These are phyloP conservation scores for Chrysosporium keratinophilum DNA, from an alignment of 2,329 filamentous ascomycete species.

Conservation along the genomic window DNA sequence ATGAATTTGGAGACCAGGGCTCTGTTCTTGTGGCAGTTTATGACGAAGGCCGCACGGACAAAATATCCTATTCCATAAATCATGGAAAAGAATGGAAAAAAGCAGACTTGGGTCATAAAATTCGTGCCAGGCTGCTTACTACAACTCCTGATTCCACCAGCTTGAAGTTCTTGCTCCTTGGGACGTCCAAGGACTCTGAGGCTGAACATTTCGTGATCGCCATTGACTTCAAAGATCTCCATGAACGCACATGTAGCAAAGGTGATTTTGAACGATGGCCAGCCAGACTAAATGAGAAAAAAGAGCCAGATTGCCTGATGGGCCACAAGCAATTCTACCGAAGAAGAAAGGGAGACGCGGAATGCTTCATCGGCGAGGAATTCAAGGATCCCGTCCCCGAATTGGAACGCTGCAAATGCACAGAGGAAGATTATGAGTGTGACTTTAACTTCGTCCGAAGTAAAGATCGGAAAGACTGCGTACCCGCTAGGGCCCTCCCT, in stretches of 20 bases:
- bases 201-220: conserved; percentile 55
- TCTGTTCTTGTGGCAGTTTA: conserved; percentile 75
- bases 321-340: conserved; percentile 82
- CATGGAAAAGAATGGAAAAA: conserved; percentile 77
- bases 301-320: conserved; percentile 83
- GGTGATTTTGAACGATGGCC: conserved; percentile 80
- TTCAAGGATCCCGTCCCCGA: conserved; percentile 67
- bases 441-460: conserved; percentile 78
- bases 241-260: conserved; percentile 66
- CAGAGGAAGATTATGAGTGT: conserved; percentile 81
- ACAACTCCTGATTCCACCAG: conserved; percentile 90
- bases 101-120: conserved; percentile 52
- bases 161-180: conserved; percentile 76
- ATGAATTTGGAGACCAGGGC: conserved; percentile 90
- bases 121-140: conserved; percentile 64
- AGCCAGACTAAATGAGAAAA: conserved; percentile 68
- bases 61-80: conserved; percentile 69
- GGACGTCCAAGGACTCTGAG: conserved; percentile 42
- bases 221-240: conserved; percentile 72
- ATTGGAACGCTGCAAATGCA: conserved; percentile 69
- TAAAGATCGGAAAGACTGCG: conserved; percentile 58
- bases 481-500: conserved; percentile 50
- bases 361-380: conserved; percentile 79
- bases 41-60: conserved; percentile 52
- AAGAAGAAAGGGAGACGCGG: conserved; percentile 72